A percentile compares a stretch with the other conserved stretches of the same genome.
Evolutionary conservation across 257 asterid species (phyloP).

Genomic region (Lithospermum erythrorhizon): DNA sequence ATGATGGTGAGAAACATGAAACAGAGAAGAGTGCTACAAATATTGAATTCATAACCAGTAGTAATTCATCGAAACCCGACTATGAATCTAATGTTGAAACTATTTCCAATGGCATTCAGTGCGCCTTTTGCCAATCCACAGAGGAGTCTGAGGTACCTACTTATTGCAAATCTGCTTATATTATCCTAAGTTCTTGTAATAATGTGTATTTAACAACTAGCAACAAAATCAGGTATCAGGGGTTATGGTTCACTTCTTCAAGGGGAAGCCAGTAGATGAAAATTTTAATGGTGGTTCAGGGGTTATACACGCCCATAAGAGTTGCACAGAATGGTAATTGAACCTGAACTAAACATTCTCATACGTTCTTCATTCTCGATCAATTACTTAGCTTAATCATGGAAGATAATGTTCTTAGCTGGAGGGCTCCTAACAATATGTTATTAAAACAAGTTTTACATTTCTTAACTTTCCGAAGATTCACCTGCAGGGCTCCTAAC

Average conservation of each 20-base stretch:
- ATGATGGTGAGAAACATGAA: constrained; percentile 17
- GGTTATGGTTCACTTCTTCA: constrained; percentile 54
- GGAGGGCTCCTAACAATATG: too few species aligned
- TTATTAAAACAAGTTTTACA: background rate
- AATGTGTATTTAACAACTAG: too few species aligned
- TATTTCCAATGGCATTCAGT: constrained; percentile 17
- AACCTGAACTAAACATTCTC: background rate
- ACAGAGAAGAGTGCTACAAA: constrained; percentile 7
- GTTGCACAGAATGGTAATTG: constrained; percentile 79
- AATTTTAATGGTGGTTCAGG: constrained; percentile 23
- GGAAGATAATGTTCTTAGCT: background rate
- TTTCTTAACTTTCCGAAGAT: background rate
- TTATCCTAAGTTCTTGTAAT: too few species aligned
- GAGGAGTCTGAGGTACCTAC: constrained; percentile 61
- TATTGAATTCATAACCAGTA: constrained; percentile 9
- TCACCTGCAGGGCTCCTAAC: constrained; percentile 82
- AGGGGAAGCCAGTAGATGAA: constrained; percentile 42
- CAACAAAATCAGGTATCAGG: constrained; percentile 50
- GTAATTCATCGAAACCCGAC: constrained; percentile 20
- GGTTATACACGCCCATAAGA: constrained; percentile 53
- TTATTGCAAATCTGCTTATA: constrained; percentile 2
- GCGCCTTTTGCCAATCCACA: constrained; percentile 71
- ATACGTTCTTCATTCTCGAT: background rate
- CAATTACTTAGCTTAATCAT: background rate
- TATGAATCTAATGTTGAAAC: constrained; percentile 29